phyloP scores from a whole-genome alignment of 2,329 filamentous ascomycete genomes.

The Fusarium drepaniforme region DNA sequence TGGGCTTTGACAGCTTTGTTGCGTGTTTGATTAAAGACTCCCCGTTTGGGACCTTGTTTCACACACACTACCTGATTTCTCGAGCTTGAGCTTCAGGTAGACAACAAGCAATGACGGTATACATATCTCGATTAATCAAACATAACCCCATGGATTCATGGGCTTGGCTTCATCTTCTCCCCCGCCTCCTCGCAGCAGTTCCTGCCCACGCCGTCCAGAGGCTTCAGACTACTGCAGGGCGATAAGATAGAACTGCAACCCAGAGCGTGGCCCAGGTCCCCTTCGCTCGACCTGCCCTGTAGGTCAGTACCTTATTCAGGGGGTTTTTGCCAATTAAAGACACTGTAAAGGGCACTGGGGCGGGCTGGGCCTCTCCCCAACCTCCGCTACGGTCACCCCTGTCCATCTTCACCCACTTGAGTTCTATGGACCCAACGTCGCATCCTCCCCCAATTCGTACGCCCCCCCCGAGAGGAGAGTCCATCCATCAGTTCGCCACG shows the following conservation, averaged over 20 bases:
- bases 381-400: slow-evolving; percentile 36
- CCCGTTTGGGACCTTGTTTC: slow-evolving; percentile 34
- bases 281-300: slow-evolving; percentile 24
- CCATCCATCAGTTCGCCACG: slow-evolving; percentile 40
- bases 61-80: slow-evolving; percentile 28
- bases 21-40: slow-evolving; percentile 29
- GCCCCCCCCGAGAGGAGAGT: slow-evolving; percentile 33
- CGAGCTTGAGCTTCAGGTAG: not conserved
- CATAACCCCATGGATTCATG: not conserved
- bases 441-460: slow-evolving; percentile 27
- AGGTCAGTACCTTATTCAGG: slow-evolving; percentile 25
- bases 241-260: slow-evolving; percentile 5
- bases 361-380: slow-evolving; percentile 25
- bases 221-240: slow-evolving; percentile 26
- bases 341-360: slow-evolving; percentile 16
- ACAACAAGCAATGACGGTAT: not conserved
- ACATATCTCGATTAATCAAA: not conserved
- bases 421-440: slow-evolving; percentile 22
- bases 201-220: slow-evolving; percentile 8
- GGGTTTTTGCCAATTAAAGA: slow-evolving; percentile 16
- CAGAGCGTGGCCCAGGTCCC: slow-evolving; percentile 4
- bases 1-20: not conserved
- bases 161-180: not conserved
- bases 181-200: slow-evolving; percentile 8
- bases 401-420: slow-evolving; percentile 9